A percentile compares a stretch with the other conserved stretches of the same genome.
Evolutionary conservation across 2,329 filamentous ascomycete genomes (phyloP).

Genomic region (Fusarium tricinctum): DNA sequence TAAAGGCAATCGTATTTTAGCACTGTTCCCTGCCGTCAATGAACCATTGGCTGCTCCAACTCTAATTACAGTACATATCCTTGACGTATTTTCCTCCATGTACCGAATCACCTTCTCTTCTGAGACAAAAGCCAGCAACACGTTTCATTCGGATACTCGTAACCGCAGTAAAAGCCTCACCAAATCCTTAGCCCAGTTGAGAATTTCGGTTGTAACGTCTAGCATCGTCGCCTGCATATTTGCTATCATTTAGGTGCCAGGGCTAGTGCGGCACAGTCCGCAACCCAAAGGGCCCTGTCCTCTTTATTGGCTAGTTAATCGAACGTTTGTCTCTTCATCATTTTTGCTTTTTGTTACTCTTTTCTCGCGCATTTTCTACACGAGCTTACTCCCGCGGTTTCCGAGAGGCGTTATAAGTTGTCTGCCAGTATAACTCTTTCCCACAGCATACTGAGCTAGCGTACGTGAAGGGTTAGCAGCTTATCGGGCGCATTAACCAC

Average conservation of each 20-base stretch:
- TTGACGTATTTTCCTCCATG: too few species aligned
- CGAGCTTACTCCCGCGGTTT: not conserved
- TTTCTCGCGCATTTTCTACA: not conserved
- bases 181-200: not conserved
- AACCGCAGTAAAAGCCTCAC: slow-evolving; percentile 25
- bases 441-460: not conserved
- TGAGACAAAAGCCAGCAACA: not conserved
- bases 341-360: not conserved
- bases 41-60: too few species aligned
- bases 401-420: slow-evolving; percentile 18
- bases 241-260: not conserved
- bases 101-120: too few species aligned
- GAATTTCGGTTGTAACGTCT: not conserved
- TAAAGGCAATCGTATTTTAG: too few species aligned
- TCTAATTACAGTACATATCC: too few species aligned
- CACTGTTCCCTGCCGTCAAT: too few species aligned
- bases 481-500: not conserved
- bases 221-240: not conserved
- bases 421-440: not conserved
- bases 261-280: not conserved
- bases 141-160: slow-evolving; percentile 17
- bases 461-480: not conserved
- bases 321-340: not conserved
- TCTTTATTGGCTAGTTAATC: not conserved
- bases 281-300: not conserved